These are phyloP conservation scores for Manihot esculenta DNA, from an alignment of 441 rosid genomes.

Conservation along the genomic window DNA sequence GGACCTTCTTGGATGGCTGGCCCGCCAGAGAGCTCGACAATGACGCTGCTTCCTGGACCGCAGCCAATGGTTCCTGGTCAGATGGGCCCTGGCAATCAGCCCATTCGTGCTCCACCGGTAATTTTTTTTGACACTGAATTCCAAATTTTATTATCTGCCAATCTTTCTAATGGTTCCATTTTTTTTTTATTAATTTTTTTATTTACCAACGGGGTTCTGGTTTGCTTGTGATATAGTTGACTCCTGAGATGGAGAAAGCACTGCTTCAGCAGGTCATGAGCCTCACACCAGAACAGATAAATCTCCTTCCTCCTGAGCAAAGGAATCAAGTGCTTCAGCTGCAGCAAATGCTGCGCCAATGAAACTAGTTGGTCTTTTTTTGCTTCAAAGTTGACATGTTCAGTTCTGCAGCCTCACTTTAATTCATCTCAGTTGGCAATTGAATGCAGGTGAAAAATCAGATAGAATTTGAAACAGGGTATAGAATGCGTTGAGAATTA, in stretches of 20 bases:
- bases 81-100: conserved; percentile 59
- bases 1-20: conserved; percentile 76
- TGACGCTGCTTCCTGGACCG: conserved; percentile 56
- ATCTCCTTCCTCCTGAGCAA: conserved; percentile 82
- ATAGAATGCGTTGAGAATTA: too few species aligned
- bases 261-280: conserved; percentile 97
- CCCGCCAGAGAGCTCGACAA: conserved; percentile 50
- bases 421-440: neutral
- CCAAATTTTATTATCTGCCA: neutral
- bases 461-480: neutral
- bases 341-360: conserved; percentile 88
- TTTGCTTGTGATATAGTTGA: conserved; percentile 50
- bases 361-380: conserved; percentile 20
- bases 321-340: conserved; percentile 94
- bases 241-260: conserved; percentile 93
- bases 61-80: conserved; percentile 49
- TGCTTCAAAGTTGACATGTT: neutral
- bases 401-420: neutral
- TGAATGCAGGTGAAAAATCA: neutral
- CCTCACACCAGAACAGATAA: conserved; percentile 90
- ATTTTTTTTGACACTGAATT: conserved; percentile 10
- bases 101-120: conserved; percentile 59
- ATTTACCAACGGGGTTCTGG: too few species aligned
- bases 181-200: too few species aligned
- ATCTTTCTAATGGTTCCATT: neutral